phyloP scores from a whole-genome alignment of 139 green algal species.

The Eudorina sp. region DNA sequence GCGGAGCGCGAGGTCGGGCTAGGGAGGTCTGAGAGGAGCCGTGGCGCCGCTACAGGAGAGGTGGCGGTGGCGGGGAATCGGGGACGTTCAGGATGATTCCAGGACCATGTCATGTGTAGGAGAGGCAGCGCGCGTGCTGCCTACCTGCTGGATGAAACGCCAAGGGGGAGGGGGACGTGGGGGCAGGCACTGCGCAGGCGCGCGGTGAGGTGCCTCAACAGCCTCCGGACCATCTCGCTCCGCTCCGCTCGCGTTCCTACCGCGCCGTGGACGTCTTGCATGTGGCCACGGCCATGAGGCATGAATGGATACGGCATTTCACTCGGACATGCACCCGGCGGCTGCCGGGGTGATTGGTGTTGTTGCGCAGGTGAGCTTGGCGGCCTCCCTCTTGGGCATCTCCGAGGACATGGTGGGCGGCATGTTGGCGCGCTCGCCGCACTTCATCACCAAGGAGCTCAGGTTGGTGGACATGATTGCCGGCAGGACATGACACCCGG shows the following conservation, averaged over 20 bases:
- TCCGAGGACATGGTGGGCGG: conserved; percentile 14
- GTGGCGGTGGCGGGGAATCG: too few relatives aligned
- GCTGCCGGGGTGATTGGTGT: too few relatives aligned
- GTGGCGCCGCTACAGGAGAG: too few relatives aligned
- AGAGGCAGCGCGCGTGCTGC: too few relatives aligned
- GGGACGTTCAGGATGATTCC: too few relatives aligned
- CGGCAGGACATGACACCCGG: neutral
- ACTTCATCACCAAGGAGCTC: conserved; percentile 31
- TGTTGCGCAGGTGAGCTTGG: conserved; percentile 7
- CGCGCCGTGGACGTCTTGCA: neutral
- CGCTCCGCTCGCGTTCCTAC: neutral
- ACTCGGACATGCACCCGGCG: neutral
- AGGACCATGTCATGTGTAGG: too few relatives aligned
- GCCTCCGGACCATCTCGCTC: neutral
- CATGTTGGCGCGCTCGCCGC: conserved; percentile 35
- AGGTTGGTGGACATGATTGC: neutral
- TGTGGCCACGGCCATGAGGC: neutral
- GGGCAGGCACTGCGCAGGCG: too few relatives aligned
- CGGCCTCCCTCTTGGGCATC: conserved; percentile 27
- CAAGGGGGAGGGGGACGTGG: too few relatives aligned
- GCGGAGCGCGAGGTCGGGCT: too few relatives aligned
- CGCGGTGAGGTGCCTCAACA: neutral
- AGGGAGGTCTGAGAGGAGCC: too few relatives aligned
- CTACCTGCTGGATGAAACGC: too few relatives aligned
- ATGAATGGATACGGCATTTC: neutral